These are phyloP conservation scores for Pythium angustatum DNA, from an alignment of 352 stramenopile species.

Conservation along the genomic window DNA sequence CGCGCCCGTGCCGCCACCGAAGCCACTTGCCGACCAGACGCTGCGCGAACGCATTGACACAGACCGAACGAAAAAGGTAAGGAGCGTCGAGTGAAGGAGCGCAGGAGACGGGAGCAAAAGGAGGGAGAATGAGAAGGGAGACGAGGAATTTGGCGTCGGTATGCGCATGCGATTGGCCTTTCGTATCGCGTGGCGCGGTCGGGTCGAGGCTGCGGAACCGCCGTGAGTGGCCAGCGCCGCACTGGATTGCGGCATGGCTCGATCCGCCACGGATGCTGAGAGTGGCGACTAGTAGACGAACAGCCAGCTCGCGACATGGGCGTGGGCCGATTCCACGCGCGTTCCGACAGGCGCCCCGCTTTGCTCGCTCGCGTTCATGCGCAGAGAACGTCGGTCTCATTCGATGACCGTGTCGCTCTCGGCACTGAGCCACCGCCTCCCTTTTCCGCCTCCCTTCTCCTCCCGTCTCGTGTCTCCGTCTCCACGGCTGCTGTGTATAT, in stretches of 20 bases:
- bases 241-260: slow-evolving; percentile 24
- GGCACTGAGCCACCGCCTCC: background rate
- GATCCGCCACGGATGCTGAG: slow-evolving; percentile 4
- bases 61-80: too few species aligned
- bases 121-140: too few species aligned
- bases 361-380: background rate
- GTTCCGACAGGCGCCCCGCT: slow-evolving; percentile 3
- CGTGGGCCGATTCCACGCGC: slow-evolving; percentile 12
- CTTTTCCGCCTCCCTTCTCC: background rate
- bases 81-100: too few species aligned
- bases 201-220: slow-evolving; percentile 3
- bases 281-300: too few species aligned
- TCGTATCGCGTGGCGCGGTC: background rate
- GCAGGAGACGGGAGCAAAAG: background rate
- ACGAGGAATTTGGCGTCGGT: too few species aligned
- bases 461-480: too few species aligned
- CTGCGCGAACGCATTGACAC: too few species aligned
- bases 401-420: background rate
- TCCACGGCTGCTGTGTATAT: too few species aligned
- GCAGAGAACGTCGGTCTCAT: background rate
- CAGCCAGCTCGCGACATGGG: too few species aligned
- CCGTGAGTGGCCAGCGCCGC: slow-evolving; percentile 13
- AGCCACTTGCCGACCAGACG: too few species aligned
- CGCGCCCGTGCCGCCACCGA: too few species aligned
- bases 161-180: too few species aligned